Evolutionary conservation across 208 protist genomes (phyloP).

Genomic region (Leishmania aethiopica): DNA sequence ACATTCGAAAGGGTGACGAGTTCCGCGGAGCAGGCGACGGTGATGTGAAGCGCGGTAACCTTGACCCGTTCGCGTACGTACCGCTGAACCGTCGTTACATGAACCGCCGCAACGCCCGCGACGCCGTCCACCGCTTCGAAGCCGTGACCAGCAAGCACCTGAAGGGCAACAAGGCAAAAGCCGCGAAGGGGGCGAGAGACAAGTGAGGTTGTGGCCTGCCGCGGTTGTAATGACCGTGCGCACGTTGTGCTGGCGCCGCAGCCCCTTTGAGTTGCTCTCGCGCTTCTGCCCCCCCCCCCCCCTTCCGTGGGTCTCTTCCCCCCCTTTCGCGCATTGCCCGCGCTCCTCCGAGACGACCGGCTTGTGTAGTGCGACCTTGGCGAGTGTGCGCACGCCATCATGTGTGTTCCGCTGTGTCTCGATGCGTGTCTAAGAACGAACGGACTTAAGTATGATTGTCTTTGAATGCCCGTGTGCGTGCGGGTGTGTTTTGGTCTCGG

Average conservation of each 20-base stretch:
- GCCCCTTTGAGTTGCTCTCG: background rate
- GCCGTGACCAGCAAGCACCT: constrained; percentile 51
- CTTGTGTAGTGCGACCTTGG: background rate
- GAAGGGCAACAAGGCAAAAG: constrained; percentile 89
- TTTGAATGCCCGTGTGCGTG: background rate
- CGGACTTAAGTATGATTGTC: background rate
- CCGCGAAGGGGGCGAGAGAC: constrained; percentile 40
- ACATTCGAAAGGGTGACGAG: constrained; percentile 88
- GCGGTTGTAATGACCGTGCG: background rate
- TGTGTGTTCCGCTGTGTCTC: background rate
- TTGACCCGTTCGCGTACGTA: constrained; percentile 91
- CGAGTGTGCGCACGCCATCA: background rate
- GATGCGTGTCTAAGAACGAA: background rate
- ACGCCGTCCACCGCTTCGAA: constrained; percentile 84
- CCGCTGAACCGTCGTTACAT: constrained; percentile 90
- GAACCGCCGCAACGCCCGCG: constrained; percentile 84
- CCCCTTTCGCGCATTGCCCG: background rate
- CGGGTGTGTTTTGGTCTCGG: background rate
- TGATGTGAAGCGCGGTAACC: constrained; percentile 83
- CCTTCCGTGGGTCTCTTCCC: background rate
- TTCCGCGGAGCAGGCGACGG: constrained; percentile 76
- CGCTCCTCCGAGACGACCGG: background rate
- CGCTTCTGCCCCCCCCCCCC: background rate
- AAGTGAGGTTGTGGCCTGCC: constrained; percentile 2
- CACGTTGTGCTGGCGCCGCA: background rate